Evolutionary conservation across 345 rosid genomes (phyloP), one percentile per base, ranked within the genome.

Genomic region (Pistacia vera): DNA sequence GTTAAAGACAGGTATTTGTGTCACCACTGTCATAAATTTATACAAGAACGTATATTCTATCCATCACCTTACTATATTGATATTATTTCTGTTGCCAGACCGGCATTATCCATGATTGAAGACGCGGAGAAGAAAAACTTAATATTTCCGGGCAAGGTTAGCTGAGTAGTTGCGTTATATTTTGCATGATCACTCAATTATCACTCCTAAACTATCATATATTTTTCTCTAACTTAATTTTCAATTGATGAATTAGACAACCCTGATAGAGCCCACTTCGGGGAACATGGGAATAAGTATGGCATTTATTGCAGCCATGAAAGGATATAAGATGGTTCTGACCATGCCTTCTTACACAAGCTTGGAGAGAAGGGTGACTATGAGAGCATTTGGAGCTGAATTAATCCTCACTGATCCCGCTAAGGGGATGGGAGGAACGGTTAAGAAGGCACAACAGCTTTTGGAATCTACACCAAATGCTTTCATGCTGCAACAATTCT

Each of bases 271-370:
- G 86, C 98, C 99, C 0, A 96, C 99, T 5, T 93, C 99, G 1
- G 99, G 99, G 56, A 96, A 93, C 78, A 96, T 92, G 98, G 98
- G 98, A 66, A 96, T 93, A 58, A 96, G 98, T 78, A 76, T 93
- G 98, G 97, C 99, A 9, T 96, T 96, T 65, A 91, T 96, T 22
- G 99, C 99, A 3, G 93, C 98, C 63, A 51, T 93, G 85, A 92
- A 86, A 90, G 99, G 99, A 9, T 96, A 96, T 75, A 92, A 81
- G 82, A 93, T 92, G 88, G 81, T 90, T 69, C 88, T 96, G 55
- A 93, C 99, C 6, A 96, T 96, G 99, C 99, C 99, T 17, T 96
- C 99, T 41, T 96, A 93, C 84, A 96, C 98, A 11, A 93, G 98
- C 78, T 81, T 96, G 88, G 98, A 96, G 86, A 91, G 99, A 77